These are phyloP conservation scores for Zalaria sp. DNA, from an alignment of 2,329 filamentous ascomycete genomes.

Conservation along the genomic window DNA sequence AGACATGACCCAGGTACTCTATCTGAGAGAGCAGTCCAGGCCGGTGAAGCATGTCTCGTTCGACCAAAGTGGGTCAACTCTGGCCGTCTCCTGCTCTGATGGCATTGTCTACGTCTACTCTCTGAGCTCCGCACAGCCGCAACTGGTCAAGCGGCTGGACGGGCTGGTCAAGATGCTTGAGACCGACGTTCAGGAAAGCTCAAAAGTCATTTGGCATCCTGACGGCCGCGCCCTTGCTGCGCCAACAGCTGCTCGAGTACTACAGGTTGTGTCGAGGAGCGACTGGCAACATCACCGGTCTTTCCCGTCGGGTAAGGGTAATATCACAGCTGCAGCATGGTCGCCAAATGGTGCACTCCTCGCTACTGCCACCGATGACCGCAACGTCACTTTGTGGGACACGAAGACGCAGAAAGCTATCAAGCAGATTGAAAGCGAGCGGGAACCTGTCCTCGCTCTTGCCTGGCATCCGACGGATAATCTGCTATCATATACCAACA, in stretches of 20 bases:
- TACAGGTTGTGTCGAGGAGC: slow-evolving; percentile 73
- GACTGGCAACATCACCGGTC: slow-evolving; percentile 79
- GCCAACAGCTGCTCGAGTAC: slow-evolving; percentile 55
- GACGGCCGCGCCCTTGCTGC: slow-evolving; percentile 84
- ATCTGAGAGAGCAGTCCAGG: slow-evolving; percentile 69
- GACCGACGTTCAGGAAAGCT: slow-evolving; percentile 60
- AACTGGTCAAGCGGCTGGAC: slow-evolving; percentile 71
- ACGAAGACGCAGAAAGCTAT: slow-evolving; percentile 73
- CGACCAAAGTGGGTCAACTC: slow-evolving; percentile 60
- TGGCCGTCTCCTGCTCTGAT: slow-evolving; percentile 76
- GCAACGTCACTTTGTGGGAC: slow-evolving; percentile 72
- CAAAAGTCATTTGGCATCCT: slow-evolving; percentile 77
- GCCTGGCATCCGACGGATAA: slow-evolving; percentile 88
- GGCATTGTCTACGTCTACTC: slow-evolving; percentile 86
- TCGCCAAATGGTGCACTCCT: slow-evolving; percentile 87
- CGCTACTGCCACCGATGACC: slow-evolving; percentile 44
- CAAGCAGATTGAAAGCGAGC: slow-evolving; percentile 57
- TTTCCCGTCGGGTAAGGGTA: slow-evolving; percentile 62
- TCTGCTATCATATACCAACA: slow-evolving; percentile 79
- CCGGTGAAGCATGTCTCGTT: slow-evolving; percentile 88
- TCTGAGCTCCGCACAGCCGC: slow-evolving; percentile 60
- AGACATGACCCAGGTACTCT: slow-evolving; percentile 62
- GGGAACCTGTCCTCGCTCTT: slow-evolving; percentile 66
- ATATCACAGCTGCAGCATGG: slow-evolving; percentile 82
- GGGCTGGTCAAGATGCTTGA: slow-evolving; percentile 72